Conservation (phyloP, 495 filamentous ascomycete genomes). For the Penicillium coprophilum region DNA sequence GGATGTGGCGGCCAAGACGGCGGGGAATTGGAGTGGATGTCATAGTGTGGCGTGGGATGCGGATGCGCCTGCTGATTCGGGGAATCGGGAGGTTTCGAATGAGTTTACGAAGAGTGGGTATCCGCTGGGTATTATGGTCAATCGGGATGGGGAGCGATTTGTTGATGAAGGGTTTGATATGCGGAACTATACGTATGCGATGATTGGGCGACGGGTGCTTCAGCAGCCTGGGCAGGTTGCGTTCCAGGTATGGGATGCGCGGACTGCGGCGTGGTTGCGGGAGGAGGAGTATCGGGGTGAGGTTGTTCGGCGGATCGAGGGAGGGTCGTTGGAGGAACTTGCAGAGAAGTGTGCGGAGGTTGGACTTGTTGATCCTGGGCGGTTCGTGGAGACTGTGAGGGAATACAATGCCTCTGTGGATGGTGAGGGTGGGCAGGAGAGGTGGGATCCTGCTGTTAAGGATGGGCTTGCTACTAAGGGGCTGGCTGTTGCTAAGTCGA, state of each 20-base stretch:
- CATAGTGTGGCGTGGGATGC: constrained; percentile 64
- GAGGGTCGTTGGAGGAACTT: constrained; percentile 50
- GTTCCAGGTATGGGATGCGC: constrained; percentile 62
- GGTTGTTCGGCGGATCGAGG: constrained; percentile 50
- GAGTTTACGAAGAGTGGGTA: constrained; percentile 68
- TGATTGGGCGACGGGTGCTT: constrained; percentile 56
- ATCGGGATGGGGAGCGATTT: constrained; percentile 55
- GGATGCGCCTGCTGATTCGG: constrained; percentile 48
- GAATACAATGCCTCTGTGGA: constrained; percentile 55
- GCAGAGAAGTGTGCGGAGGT: constrained; percentile 43
- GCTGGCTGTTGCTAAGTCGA: constrained; percentile 54
- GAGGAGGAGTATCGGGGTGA: constrained; percentile 59
- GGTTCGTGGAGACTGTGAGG: constrained; percentile 48
- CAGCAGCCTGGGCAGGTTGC: constrained; percentile 54
- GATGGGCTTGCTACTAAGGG: constrained; percentile 54
- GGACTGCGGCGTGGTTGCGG: constrained; percentile 48
- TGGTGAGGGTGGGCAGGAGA: constrained; percentile 42
- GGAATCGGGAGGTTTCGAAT: constrained; percentile 56
- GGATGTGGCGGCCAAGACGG: constrained; percentile 46
- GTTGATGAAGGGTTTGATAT: constrained; percentile 64
- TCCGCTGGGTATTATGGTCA: constrained; percentile 63
- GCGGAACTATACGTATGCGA: constrained; percentile 64
- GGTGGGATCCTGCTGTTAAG: constrained; percentile 55
- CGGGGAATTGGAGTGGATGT: constrained; percentile 61
- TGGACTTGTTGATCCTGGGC: constrained; percentile 41